phyloP scores from a whole-genome alignment of 805 yeast species.

The Limtongozyma cylindracea region DNA sequence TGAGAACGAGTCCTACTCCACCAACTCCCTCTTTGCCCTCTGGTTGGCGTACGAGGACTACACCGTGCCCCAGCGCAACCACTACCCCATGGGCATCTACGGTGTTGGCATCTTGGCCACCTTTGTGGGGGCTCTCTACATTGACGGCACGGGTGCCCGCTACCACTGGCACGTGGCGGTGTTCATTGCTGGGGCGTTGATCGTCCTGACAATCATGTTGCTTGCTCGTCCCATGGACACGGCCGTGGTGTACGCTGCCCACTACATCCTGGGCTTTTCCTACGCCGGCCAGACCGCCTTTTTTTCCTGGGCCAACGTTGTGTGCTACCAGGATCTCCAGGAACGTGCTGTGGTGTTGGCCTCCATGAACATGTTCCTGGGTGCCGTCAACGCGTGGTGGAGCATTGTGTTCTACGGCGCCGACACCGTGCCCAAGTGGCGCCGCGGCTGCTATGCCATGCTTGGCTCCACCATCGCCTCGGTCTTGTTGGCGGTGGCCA shows the following conservation, averaged over 20 bases:
- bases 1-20: slow-evolving; percentile 17
- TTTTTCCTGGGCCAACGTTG: slow-evolving; percentile 39
- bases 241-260: slow-evolving; percentile 20
- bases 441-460: slow-evolving; percentile 30
- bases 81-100: slow-evolving; percentile 27
- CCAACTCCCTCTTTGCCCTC: slow-evolving; percentile 19
- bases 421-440: slow-evolving; percentile 21
- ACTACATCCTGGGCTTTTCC: slow-evolving; percentile 24
- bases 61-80: slow-evolving; percentile 18
- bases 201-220: slow-evolving; percentile 21
- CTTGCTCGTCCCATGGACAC: slow-evolving; percentile 13
- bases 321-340: slow-evolving; percentile 30
- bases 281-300: slow-evolving; percentile 36
- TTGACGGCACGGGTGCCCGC: slow-evolving; percentile 15
- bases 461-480: slow-evolving; percentile 21
- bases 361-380: slow-evolving; percentile 39
- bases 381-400: slow-evolving; percentile 46
- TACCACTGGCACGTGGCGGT: slow-evolving; percentile 27
- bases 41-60: slow-evolving; percentile 17
- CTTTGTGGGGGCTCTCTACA: slow-evolving; percentile 14
- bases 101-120: slow-evolving; percentile 24
- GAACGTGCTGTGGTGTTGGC: slow-evolving; percentile 41
- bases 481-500: slow-evolving; percentile 11
- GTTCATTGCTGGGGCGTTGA: slow-evolving; percentile 13
- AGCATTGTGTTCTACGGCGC: slow-evolving; percentile 25